phyloP scores from a whole-genome alignment of 1,284 basidiomycete species.

The Apiotrichum sp. region DNA sequence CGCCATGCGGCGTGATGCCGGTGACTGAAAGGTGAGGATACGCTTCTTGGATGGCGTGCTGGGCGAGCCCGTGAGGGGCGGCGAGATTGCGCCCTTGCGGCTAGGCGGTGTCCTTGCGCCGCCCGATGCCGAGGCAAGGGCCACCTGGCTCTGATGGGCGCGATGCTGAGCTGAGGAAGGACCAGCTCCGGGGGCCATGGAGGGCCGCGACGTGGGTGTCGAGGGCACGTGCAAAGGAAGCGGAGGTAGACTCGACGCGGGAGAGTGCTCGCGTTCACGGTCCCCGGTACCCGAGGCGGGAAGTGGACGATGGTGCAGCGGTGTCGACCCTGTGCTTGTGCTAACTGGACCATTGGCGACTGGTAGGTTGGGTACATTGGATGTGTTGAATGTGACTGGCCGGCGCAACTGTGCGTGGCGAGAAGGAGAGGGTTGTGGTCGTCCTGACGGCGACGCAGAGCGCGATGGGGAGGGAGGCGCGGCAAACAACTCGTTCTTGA shows the following conservation, averaged over 20 bases:
- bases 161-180: constrained; percentile 36
- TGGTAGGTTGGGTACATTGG: constrained; percentile 28
- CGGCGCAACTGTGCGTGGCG: constrained; percentile 24
- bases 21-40: constrained; percentile 50
- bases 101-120: constrained; percentile 24
- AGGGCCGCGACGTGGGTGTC: constrained; percentile 31
- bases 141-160: constrained; percentile 41
- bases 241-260: constrained; percentile 40
- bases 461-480: constrained; percentile 20
- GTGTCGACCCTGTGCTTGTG: constrained; percentile 40
- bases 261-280: constrained; percentile 35
- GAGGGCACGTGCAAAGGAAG: constrained; percentile 41
- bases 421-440: constrained; percentile 22
- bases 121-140: constrained; percentile 26
- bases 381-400: constrained; percentile 32
- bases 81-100: constrained; percentile 34
- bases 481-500: constrained; percentile 53
- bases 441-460: constrained; percentile 21
- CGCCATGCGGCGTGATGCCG: constrained; percentile 33
- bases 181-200: constrained; percentile 38
- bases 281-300: constrained; percentile 27
- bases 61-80: constrained; percentile 39
- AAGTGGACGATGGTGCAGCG: constrained; percentile 41
- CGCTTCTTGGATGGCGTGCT: constrained; percentile 48
- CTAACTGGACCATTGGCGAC: constrained; percentile 17